phyloP scores from a whole-genome alignment of 2,329 filamentous ascomycete genomes.

The Sclerotinia sclerotiorum region DNA sequence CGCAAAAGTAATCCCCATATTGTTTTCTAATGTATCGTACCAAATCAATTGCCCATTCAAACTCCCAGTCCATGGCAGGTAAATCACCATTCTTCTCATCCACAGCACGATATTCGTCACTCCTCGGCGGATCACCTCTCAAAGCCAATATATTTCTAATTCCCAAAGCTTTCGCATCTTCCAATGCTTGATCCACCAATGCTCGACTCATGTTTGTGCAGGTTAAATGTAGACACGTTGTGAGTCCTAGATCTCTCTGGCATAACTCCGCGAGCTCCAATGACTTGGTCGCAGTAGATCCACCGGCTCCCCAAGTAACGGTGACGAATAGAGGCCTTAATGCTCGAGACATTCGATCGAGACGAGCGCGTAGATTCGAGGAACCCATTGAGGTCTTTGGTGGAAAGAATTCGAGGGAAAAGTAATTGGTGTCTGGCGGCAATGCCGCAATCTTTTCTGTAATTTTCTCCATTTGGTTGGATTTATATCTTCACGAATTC shows the following conservation, averaged over 20 bases:
- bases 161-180: conserved; percentile 85
- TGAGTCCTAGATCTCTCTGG: conserved; percentile 86
- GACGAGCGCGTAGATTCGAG: conserved; percentile 85
- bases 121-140: conserved; percentile 84
- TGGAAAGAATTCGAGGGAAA: conserved; percentile 98
- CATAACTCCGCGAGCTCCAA: conserved; percentile 94
- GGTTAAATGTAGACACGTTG: conserved; percentile 92
- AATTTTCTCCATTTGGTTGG: conserved; percentile 64
- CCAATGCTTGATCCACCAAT: conserved; percentile 83
- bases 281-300: conserved; percentile 85
- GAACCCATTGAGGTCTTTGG: conserved; percentile 97
- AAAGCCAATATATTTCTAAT: conserved; percentile 93
- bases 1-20: conserved; percentile 92
- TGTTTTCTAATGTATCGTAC: conserved; percentile 83
- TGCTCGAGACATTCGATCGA: conserved; percentile 92
- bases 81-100: conserved; percentile 57
- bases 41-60: conserved; percentile 84
- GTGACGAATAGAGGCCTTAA: conserved; percentile 92
- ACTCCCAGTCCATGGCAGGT: conserved; percentile 58
- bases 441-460: conserved; percentile 93
- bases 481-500: not conserved
- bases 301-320: conserved; percentile 96
- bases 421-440: conserved; percentile 78
- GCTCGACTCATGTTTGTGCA: conserved; percentile 95
- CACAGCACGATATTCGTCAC: conserved; percentile 78